phyloP scores from a whole-genome alignment of 1,284 basidiomycete species.

The Heliocybe sulcata region DNA sequence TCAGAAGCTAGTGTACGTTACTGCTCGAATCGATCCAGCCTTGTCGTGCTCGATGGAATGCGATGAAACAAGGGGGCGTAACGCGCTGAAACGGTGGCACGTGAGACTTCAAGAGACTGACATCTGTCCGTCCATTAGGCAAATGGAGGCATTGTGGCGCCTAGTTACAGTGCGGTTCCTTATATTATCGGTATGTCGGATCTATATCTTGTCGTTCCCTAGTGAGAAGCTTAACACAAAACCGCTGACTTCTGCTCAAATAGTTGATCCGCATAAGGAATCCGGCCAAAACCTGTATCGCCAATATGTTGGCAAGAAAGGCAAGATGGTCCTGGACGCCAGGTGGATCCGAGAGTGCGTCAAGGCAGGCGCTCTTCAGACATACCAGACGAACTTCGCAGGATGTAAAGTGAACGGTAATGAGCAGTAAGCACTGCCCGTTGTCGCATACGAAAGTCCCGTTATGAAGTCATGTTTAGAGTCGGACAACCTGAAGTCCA shows the following conservation, averaged over 20 bases:
- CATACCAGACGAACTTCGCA: constrained; percentile 67
- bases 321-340: constrained; percentile 63
- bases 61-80: no score
- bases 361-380: constrained; percentile 55
- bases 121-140: constrained; percentile 34
- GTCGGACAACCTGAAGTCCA: constrained; percentile 2
- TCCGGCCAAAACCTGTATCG: constrained; percentile 76
- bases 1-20: neutral
- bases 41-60: no score
- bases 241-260: neutral
- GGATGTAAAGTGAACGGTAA: constrained; percentile 72
- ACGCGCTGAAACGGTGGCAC: neutral
- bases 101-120: constrained; percentile 7
- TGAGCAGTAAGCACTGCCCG: constrained; percentile 44
- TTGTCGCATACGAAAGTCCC: neutral
- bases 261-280: constrained; percentile 67
- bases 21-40: no score
- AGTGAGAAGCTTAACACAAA: no score
- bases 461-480: neutral
- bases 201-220: no score
- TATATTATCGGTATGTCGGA: constrained; percentile 63
- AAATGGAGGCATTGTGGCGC: constrained; percentile 65
- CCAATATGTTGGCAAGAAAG: constrained; percentile 70
- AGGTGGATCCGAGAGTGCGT: constrained; percentile 73
- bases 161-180: constrained; percentile 65